Evolutionary conservation across 306 rosid species (phyloP), one percentile per base, ranked within the genome.

Genomic region (Mimosa pudica): DNA sequence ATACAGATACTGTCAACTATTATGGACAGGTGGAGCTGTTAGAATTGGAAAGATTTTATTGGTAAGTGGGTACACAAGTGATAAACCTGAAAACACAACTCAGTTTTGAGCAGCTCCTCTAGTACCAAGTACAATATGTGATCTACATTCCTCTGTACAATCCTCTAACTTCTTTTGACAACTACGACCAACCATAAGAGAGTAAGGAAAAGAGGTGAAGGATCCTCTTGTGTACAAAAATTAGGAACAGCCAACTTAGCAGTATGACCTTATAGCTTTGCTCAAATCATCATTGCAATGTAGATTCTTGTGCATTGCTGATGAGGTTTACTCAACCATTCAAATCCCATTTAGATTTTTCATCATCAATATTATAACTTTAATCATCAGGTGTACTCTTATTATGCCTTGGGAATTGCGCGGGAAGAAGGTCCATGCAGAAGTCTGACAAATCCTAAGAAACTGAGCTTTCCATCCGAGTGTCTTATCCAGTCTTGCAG

Each of bases 401-500:
- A 91, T 89, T 76, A 91, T 42, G 88, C 94, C 88, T 91, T 93
- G 65, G 87, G 92, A 78, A 89, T 79, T 10, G 86, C 18, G 57
- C 92, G 90, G 49, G 95, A 65, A 57, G 97, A 85, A 73, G 88
- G 74, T 24, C 95, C 98, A 6, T 91, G 97, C 42, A 93, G 82
- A 71, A 93, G 97, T 77, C 93, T 87, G 66, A 91, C 91, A 75
- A 93, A 93, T 64, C 98, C 98, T 71, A 90, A 62, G 86, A 93
- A 93, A 82, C 98, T 93, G 41, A 93, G 95, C 81, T 93, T 93
- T 68, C 97, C 97, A 67, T 93, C 97, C 0, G 95, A 82, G 79
- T 92, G 98, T 87, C 91, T 79, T 42, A 93, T 87, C 98, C 98
- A 93, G 81, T 93, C 98, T 78, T 93, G 95, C 70, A 93, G 98